Percentiles rank a stretch among this genome's conserved stretches.
These are phyloP conservation scores for Blastobotrys americana DNA, from an alignment of 805 yeast species.

Conservation along the genomic window DNA sequence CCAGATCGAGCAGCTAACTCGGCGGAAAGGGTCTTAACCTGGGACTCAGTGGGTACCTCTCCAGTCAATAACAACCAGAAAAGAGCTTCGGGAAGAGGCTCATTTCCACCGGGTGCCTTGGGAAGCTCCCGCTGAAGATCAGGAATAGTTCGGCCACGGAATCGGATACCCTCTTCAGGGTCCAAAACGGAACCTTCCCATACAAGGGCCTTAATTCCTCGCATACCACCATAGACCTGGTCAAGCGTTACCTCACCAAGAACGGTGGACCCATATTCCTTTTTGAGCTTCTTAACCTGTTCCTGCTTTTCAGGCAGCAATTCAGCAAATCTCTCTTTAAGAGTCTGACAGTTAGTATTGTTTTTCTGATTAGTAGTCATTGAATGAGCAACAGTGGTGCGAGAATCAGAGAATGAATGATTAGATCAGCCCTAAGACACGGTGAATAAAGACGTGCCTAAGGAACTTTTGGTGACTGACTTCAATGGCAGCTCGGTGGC, in stretches of 20 bases:
- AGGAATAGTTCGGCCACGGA: slow-evolving; percentile 79
- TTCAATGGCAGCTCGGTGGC: too few species aligned
- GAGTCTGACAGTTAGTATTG: slow-evolving; percentile 34
- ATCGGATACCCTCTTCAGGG: slow-evolving; percentile 79
- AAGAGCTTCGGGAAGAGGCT: slow-evolving; percentile 59
- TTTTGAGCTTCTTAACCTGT: slow-evolving; percentile 79
- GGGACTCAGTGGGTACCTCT: slow-evolving; percentile 54
- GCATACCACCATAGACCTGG: slow-evolving; percentile 88
- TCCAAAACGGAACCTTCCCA: slow-evolving; percentile 88
- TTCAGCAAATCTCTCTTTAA: slow-evolving; percentile 92
- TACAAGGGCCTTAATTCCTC: slow-evolving; percentile 77
- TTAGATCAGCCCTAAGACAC: too few species aligned
- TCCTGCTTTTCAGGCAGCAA: slow-evolving; percentile 87
- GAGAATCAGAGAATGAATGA: too few species aligned
- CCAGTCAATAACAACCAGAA: slow-evolving; percentile 76
- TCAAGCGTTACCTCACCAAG: slow-evolving; percentile 69
- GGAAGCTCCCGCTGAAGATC: slow-evolving; percentile 69
- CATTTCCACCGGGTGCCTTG: slow-evolving; percentile 61
- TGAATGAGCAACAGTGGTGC: too few species aligned
- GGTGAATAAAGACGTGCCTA: too few species aligned
- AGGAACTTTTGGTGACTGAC: too few species aligned
- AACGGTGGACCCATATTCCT: slow-evolving; percentile 75
- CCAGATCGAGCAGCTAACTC: slow-evolving; percentile 60
- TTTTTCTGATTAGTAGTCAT: too few species aligned
- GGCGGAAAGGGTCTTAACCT: slow-evolving; percentile 47